A percentile compares a stretch with the other conserved stretches of the same genome.
Conservation (phyloP, 2,329 filamentous ascomycete species). For the Byssochlamys sp. region DNA sequence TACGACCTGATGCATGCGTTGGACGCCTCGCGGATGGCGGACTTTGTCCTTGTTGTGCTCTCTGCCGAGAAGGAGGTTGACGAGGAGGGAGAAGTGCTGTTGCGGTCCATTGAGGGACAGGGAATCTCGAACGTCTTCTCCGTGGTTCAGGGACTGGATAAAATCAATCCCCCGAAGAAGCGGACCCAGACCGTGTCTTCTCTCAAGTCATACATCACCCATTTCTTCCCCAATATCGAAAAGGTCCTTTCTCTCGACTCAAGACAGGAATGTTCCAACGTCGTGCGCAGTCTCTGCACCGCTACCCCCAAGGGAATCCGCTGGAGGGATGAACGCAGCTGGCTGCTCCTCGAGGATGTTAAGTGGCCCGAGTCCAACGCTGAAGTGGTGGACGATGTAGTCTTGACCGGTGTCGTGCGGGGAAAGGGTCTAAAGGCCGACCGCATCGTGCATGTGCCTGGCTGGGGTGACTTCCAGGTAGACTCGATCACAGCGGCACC, state of each 20-base stretch:
- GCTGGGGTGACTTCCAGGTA: conserved; percentile 89
- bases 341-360: conserved; percentile 83
- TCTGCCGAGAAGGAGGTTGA: conserved; percentile 71
- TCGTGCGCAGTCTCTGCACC: conserved; percentile 83
- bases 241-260: conserved; percentile 83
- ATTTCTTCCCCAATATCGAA: conserved; percentile 87
- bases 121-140: conserved; percentile 89
- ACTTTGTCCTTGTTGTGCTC: conserved; percentile 80
- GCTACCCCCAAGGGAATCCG: conserved; percentile 85
- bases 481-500: conserved; percentile 77
- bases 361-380: conserved; percentile 54
- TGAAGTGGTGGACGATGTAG: conserved; percentile 44
- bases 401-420: conserved; percentile 75
- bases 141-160: conserved; percentile 68
- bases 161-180: conserved; percentile 69
- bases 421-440: conserved; percentile 83
- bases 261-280: conserved; percentile 79
- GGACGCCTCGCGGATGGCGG: conserved; percentile 77
- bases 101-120: conserved; percentile 82
- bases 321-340: conserved; percentile 91
- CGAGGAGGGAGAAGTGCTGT: conserved; percentile 68
- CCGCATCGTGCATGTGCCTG: conserved; percentile 77
- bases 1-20: conserved; percentile 67
- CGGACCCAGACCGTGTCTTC: conserved; percentile 67
- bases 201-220: conserved; percentile 82